phyloP scores from a whole-genome alignment of 768 basidiomycete species.

The Sarcodon aspratus region DNA sequence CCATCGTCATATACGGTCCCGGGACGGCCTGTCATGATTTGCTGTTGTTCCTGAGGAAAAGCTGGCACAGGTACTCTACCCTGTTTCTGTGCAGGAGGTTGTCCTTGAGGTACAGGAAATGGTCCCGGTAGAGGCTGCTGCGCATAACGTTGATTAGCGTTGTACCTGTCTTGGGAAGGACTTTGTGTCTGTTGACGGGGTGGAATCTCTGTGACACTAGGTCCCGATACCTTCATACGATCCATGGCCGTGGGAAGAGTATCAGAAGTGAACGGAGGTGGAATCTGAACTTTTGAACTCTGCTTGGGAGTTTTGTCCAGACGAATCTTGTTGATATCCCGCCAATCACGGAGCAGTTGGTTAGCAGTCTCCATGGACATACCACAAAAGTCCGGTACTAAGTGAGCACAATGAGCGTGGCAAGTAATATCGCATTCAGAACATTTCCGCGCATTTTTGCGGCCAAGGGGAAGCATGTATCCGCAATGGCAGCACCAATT shows the following conservation, averaged over 20 bases:
- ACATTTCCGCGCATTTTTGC: constrained; percentile 94
- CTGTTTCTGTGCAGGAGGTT: constrained; percentile 21
- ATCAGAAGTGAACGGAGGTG: constrained; percentile 2
- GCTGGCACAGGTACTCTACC: constrained; percentile 30
- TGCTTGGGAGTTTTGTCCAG: constrained; percentile 26
- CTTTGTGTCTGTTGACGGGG: constrained; percentile 5
- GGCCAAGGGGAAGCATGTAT: constrained; percentile 92
- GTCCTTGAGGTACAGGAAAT: constrained; percentile 16
- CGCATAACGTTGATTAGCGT: constrained; percentile 6
- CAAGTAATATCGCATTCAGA: constrained; percentile 95
- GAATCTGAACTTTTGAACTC: neutral
- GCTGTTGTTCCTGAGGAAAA: constrained; percentile 29
- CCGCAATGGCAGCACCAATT: constrained; percentile 99
- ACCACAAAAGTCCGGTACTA: constrained; percentile 98
- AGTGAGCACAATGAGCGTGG: constrained; percentile 93
- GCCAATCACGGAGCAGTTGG: constrained; percentile 79
- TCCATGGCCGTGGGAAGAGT: constrained; percentile 13
- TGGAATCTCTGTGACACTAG: constrained; percentile 10
- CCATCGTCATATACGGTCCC: constrained; percentile 24
- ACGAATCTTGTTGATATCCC: constrained; percentile 76
- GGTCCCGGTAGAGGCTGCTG: constrained; percentile 13
- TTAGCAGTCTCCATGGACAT: constrained; percentile 99
- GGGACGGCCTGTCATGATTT: constrained; percentile 14
- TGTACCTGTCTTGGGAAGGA: constrained; percentile 1
- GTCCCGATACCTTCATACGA: constrained; percentile 10